Percentiles rank a stretch among this genome's conserved stretches.
Evolutionary conservation across 2,329 filamentous ascomycete species (phyloP).

Genomic region (Xylariales sp.): DNA sequence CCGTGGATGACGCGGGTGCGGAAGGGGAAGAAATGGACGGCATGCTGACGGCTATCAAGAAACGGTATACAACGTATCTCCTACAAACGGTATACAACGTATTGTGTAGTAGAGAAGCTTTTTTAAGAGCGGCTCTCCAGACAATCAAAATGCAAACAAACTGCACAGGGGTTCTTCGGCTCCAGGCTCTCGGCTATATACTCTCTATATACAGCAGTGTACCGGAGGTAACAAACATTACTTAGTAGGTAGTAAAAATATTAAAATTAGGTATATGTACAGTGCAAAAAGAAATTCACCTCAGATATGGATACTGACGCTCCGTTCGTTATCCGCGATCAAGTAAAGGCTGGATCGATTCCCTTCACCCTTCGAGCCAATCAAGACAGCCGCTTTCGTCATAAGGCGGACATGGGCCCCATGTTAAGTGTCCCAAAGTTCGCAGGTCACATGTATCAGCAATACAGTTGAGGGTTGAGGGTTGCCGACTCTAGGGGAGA

Average conservation of each 20-base stretch:
- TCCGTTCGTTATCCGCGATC: constrained; percentile 29
- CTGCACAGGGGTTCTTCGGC: background rate
- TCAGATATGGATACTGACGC: constrained; percentile 15
- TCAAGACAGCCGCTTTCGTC: constrained; percentile 27
- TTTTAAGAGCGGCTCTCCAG: background rate
- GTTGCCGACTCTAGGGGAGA: constrained; percentile 2
- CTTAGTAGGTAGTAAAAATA: constrained; percentile 26
- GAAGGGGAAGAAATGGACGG: background rate
- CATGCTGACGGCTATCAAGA: background rate
- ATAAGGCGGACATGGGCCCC: constrained; percentile 28
- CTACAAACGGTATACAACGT: background rate
- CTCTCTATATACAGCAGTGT: background rate
- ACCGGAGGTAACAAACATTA: background rate
- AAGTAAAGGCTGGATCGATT: constrained; percentile 34
- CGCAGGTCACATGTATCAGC: background rate
- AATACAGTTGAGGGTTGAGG: background rate
- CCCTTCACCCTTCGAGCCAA: constrained; percentile 30
- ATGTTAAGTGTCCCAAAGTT: constrained; percentile 15
- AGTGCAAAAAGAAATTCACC: constrained; percentile 5
- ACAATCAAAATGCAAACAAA: constrained; percentile 5
- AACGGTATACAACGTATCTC: background rate
- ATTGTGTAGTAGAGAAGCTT: background rate
- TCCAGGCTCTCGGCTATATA: background rate
- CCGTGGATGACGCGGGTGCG: constrained; percentile 15
- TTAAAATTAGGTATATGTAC: constrained; percentile 18